Evolutionary conservation across 2,329 filamentous ascomycete species (phyloP).

Genomic region (Colletotrichum graminicola): DNA sequence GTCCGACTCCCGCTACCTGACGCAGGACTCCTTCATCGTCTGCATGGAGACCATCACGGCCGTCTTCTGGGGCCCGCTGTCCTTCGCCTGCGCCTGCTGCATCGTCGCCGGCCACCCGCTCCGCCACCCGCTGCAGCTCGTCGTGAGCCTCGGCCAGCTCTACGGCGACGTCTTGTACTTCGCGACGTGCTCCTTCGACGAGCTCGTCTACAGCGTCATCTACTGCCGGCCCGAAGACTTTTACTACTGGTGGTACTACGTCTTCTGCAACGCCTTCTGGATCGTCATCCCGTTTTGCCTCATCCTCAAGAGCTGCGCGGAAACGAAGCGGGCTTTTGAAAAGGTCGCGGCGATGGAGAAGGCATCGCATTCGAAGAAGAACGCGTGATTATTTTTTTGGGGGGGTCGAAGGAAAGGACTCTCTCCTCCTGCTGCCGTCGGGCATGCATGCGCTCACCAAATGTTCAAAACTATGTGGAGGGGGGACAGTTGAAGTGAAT

Average conservation of each 20-base stretch:
- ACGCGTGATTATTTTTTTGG: background rate
- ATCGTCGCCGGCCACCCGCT: conserved; percentile 59
- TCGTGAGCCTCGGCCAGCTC: conserved; percentile 61
- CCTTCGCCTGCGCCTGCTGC: conserved; percentile 59
- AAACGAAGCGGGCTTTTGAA: conserved; percentile 47
- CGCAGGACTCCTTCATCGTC: conserved; percentile 65
- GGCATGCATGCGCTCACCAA: background rate
- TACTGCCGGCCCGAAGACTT: conserved; percentile 64
- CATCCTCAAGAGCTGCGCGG: conserved; percentile 48
- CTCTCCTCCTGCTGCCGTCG: too few species aligned
- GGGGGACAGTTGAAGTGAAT: background rate
- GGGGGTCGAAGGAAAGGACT: too few species aligned
- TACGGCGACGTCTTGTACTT: conserved; percentile 68
- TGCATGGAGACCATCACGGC: conserved; percentile 68
- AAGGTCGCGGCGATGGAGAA: conserved; percentile 44
- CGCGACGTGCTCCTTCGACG: conserved; percentile 59
- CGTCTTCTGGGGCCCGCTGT: conserved; percentile 65
- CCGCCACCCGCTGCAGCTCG: conserved; percentile 62
- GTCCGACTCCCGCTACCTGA: conserved; percentile 68
- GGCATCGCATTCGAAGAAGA: conserved; percentile 13
- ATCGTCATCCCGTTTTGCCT: conserved; percentile 60
- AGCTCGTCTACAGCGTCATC: conserved; percentile 52
- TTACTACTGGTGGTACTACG: conserved; percentile 67
- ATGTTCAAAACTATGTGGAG: too few species aligned
- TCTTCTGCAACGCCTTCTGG: conserved; percentile 67